These are phyloP conservation scores for Trypanosoma melophagium DNA, from an alignment of 208 protist genomes.

Conservation along the genomic window DNA sequence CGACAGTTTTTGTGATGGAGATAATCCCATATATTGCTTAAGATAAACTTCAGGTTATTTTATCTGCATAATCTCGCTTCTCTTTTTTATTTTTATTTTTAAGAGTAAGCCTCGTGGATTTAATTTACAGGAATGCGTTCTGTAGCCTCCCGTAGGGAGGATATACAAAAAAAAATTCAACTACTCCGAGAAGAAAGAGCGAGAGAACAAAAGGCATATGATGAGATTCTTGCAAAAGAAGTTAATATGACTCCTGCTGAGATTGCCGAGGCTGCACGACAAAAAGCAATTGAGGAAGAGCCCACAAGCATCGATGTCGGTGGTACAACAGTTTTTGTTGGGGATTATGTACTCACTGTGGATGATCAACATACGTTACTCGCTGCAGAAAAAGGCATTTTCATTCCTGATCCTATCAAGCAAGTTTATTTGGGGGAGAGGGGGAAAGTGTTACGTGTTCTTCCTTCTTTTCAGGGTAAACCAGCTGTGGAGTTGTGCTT, in stretches of 20 bases:
- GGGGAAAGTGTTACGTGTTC: constrained; percentile 58
- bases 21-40: too few species aligned
- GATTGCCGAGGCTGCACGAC: constrained; percentile 45
- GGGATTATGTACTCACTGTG: constrained; percentile 50
- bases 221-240: constrained; percentile 43
- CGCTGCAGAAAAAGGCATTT: constrained; percentile 54
- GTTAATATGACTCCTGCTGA: constrained; percentile 45
- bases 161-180: constrained; percentile 72
- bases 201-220: constrained; percentile 66
- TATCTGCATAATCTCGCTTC: not conserved
- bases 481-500: constrained; percentile 81
- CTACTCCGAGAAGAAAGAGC: constrained; percentile 55
- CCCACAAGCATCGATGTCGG: constrained; percentile 33
- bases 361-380: constrained; percentile 51
- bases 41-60: too few species aligned
- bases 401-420: constrained; percentile 72
- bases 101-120: not conserved
- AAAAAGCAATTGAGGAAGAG: constrained; percentile 35
- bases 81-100: not conserved
- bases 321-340: constrained; percentile 42
- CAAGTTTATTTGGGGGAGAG: constrained; percentile 77
- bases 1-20: too few species aligned
- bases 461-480: constrained; percentile 73
- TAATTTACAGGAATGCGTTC: constrained; percentile 18
- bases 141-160: constrained; percentile 44